phyloP scores from a whole-genome alignment of 1,284 basidiomycete genomes.

The Melampsora americana region DNA sequence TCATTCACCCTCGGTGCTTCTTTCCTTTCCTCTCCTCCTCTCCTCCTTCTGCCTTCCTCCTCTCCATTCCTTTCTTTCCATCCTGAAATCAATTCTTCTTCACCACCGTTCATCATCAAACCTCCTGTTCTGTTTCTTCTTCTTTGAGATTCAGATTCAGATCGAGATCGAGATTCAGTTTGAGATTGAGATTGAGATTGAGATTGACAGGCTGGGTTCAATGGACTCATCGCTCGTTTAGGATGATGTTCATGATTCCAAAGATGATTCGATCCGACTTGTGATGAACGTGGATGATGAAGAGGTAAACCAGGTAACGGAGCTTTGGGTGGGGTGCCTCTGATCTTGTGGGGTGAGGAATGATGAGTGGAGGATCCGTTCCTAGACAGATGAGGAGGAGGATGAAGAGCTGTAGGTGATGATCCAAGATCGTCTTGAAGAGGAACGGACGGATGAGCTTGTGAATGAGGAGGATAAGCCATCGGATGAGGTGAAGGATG shows the following conservation, averaged over 20 bases:
- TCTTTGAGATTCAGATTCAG: no score
- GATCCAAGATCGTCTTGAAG: constrained; percentile 3
- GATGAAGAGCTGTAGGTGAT: background rate
- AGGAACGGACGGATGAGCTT: no score
- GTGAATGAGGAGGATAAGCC: constrained; percentile 3
- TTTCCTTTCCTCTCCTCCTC: no score
- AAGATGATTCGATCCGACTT: background rate
- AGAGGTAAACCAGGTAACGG: background rate
- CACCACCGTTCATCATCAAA: no score
- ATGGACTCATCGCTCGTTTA: constrained; percentile 24
- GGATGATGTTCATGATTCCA: constrained; percentile 19
- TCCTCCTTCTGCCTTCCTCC: no score
- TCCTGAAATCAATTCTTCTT: no score
- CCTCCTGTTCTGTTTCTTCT: no score
- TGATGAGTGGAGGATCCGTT: background rate
- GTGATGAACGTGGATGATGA: no score
- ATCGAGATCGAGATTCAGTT: background rate
- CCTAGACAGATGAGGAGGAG: background rate
- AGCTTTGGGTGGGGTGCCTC: background rate
- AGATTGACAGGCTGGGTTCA: constrained; percentile 37
- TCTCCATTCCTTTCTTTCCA: no score
- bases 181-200: background rate
- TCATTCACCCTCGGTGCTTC: no score
- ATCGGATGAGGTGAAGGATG: background rate
- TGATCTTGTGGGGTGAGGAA: background rate